Conservation (phyloP, 1,284 basidiomycete species). For the Blastosporella zonata region DNA sequence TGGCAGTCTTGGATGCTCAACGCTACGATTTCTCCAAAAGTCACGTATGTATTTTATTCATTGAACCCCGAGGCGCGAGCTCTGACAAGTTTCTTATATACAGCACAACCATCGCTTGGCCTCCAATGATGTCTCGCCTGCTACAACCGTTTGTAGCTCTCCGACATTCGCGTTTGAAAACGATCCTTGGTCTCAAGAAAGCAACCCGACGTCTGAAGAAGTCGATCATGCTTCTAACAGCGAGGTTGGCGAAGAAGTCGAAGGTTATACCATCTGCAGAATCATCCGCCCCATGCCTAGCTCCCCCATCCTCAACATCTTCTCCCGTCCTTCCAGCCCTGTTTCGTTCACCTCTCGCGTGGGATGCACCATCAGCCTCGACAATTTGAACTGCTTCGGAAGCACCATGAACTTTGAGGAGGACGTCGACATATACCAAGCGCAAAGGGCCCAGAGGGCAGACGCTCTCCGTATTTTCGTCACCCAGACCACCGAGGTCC, state of each 20-base stretch:
- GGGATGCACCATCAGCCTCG: constrained; percentile 22
- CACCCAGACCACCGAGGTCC: constrained; percentile 13
- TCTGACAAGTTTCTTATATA: neutral
- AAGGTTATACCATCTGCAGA: constrained; percentile 21
- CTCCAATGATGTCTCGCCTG: neutral
- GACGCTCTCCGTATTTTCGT: constrained; percentile 22
- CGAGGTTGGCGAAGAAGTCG: constrained; percentile 4
- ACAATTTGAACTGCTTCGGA: constrained; percentile 24
- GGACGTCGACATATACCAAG: constrained; percentile 25
- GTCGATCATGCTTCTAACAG: neutral
- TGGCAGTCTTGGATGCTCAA: constrained; percentile 13
- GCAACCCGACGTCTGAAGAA: neutral
- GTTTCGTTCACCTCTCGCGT: constrained; percentile 25
- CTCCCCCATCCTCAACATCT: constrained; percentile 20
- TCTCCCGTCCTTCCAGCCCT: constrained; percentile 26
- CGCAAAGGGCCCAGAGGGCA: constrained; percentile 18
- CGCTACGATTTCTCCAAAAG: constrained; percentile 15
- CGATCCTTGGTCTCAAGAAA: constrained; percentile 6
- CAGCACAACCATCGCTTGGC: constrained; percentile 1
- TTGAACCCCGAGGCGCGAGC: neutral
- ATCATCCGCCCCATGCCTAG: constrained; percentile 25
- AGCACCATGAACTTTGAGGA: constrained; percentile 27
- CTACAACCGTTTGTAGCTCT: neutral
- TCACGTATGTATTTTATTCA: constrained; percentile 1
- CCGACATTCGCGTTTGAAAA: neutral